phyloP scores from a whole-genome alignment of 2,329 filamentous ascomycete species.

The Fusarium subglutinans region DNA sequence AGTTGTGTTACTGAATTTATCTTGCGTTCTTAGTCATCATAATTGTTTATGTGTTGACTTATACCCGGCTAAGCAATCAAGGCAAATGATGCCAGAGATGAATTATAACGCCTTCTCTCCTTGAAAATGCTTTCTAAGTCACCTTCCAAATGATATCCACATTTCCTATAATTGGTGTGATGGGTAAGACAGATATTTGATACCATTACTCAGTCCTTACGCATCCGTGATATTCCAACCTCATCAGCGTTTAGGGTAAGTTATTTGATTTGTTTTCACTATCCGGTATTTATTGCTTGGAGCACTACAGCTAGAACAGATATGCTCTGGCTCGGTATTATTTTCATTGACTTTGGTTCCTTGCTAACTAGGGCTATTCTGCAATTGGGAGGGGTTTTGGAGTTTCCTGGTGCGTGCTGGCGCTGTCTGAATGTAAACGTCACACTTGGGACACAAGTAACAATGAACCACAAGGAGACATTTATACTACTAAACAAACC shows the following conservation, averaged over 20 bases:
- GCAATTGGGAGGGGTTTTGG: too few species aligned
- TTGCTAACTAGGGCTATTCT: background rate
- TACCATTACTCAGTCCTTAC: background rate
- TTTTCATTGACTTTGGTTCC: background rate
- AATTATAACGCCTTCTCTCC: background rate
- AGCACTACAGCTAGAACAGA: background rate
- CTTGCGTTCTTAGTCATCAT: background rate
- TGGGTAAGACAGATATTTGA: background rate
- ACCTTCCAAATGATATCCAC: background rate
- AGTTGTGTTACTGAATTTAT: background rate
- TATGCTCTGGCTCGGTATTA: background rate
- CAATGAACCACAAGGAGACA: background rate
- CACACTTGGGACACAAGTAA: background rate
- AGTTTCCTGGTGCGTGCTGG: background rate
- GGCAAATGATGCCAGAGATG: background rate
- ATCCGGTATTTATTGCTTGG: background rate
- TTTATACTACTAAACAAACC: background rate
- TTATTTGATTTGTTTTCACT: background rate
- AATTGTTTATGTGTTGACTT: background rate
- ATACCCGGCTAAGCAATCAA: background rate
- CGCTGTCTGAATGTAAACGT: background rate
- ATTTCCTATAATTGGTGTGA: background rate
- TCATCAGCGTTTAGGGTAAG: background rate
- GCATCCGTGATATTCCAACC: background rate
- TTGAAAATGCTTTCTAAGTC: too few species aligned